A percentile compares a stretch with the other conserved stretches of the same genome.
phyloP scores from a whole-genome alignment of 2,329 filamentous ascomycete species.

The Ascocoryne sarcoides region DNA sequence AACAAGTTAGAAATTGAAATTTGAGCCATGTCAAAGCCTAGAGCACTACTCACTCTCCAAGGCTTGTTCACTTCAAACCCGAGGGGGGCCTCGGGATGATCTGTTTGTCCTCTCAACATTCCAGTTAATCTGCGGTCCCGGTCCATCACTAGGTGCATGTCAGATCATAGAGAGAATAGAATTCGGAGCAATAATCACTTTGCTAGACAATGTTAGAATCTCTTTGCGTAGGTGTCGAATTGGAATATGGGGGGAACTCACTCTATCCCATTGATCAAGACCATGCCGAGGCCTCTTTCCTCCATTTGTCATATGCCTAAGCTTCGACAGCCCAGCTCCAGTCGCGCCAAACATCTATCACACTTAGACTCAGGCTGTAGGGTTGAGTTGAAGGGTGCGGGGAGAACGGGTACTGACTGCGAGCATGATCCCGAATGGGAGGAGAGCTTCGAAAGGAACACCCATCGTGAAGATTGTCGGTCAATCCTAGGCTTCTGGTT shows the following conservation, averaged over 20 bases:
- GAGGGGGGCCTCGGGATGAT: slow-evolving; percentile 29
- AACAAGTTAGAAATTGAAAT: too few species aligned
- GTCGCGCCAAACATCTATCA: slow-evolving; percentile 33
- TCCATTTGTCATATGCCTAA: slow-evolving; percentile 32
- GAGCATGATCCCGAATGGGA: slow-evolving; percentile 34
- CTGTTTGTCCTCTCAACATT: slow-evolving; percentile 31
- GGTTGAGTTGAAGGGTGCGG: neutral
- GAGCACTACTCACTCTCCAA: slow-evolving; percentile 31
- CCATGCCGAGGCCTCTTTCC: slow-evolving; percentile 32
- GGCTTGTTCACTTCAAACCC: slow-evolving; percentile 35
- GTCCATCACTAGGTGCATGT: slow-evolving; percentile 32
- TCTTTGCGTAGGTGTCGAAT: neutral
- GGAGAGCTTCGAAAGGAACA: slow-evolving; percentile 34
- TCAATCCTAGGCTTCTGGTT: slow-evolving; percentile 14
- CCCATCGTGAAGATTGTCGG: slow-evolving; percentile 28
- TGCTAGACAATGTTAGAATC: slow-evolving; percentile 26
- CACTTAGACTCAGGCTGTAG: neutral
- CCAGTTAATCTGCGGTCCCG: slow-evolving; percentile 34
- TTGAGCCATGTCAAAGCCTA: too few species aligned
- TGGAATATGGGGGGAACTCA: slow-evolving; percentile 17
- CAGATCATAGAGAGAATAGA: slow-evolving; percentile 4
- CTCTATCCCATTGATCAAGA: slow-evolving; percentile 34
- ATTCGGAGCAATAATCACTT: slow-evolving; percentile 28
- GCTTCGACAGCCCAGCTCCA: slow-evolving; percentile 31
- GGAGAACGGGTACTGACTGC: slow-evolving; percentile 24